Base-by-base conservation (phyloP, 768 basidiomycete genomes). In the Sutorius australiensis region DNA sequence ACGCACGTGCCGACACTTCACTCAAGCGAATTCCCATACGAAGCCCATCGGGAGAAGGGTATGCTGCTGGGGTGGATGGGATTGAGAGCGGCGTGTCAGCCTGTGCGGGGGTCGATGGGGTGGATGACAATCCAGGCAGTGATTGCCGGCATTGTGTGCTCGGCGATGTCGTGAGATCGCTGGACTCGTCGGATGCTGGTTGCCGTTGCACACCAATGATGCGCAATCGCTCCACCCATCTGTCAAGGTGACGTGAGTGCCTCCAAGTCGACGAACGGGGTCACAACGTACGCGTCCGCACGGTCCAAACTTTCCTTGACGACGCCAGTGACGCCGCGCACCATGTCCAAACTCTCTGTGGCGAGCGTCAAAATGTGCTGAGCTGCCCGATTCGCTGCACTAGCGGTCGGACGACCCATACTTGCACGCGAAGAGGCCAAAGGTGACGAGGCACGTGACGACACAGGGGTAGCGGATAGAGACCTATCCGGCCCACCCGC, bases 301-400 rank as follows among this genome's bases (percentile, higher is more conserved):
- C 86, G 77, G 66, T 94, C 92, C 68, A 95, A 73, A 56, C 85
- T 89, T 55, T 94, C 93, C 62, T 84, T 87, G 55, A 95, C 87
- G 21, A 95, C 90, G 5, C 81, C 79, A n/a, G 90, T 90, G 28
- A 94, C 90, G 28, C 89, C 83, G 28, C 86, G 77, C 77, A 95
- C 84, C 91, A 94, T 95, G 64, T 95, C 92, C 68, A 95, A 64
- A 64, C 92, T 93, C 74, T 95, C 94, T 13, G 87, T 88, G 12
- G 93, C 92, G 9, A 95, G 81, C 8, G 85, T 83, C 59, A 95
- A 67, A 17, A 95, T 85, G 46, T 87, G 75, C 66, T 90, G 87
- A 10, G 93, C 89, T 28, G 92, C 87, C 14, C 83, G 77, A 21
- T 81, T 77, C 2, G 89, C 89, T 6, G 82, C 74, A 33, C 81